phyloP scores from a whole-genome alignment of 2,329 filamentous ascomycete species.

The Penicillium crustosum region DNA sequence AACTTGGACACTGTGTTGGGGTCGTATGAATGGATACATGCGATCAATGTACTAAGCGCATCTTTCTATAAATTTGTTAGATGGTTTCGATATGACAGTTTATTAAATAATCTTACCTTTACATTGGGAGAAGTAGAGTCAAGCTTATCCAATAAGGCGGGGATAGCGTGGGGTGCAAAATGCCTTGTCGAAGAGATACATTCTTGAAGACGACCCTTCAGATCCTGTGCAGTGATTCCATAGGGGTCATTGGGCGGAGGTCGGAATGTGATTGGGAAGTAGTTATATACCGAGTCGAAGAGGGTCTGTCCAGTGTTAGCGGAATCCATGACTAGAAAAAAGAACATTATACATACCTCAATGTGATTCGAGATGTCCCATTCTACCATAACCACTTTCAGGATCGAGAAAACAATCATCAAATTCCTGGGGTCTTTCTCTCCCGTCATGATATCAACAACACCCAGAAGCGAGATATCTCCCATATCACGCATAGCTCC shows the following conservation, averaged over 20 bases:
- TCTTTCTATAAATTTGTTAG: constrained; percentile 52
- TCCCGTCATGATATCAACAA: constrained; percentile 65
- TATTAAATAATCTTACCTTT: constrained; percentile 49
- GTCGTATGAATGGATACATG: constrained; percentile 61
- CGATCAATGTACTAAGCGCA: constrained; percentile 61
- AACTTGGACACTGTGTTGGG: constrained; percentile 60
- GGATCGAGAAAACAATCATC: constrained; percentile 68
- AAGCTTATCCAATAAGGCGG: constrained; percentile 66
- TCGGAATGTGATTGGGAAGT: constrained; percentile 70
- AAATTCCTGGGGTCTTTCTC: constrained; percentile 69
- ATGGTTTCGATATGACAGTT: neutral
- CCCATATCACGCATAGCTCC: constrained; percentile 58
- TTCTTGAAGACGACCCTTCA: constrained; percentile 63
- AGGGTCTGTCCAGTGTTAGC: constrained; percentile 44
- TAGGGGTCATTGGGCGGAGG: constrained; percentile 69
- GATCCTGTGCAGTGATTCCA: constrained; percentile 66
- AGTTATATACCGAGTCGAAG: constrained; percentile 70
- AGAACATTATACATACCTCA: constrained; percentile 45
- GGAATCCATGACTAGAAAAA: neutral
- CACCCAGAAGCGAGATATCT: constrained; percentile 60
- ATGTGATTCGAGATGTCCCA: constrained; percentile 63
- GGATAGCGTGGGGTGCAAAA: constrained; percentile 67
- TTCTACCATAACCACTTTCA: constrained; percentile 66
- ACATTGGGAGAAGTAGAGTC: constrained; percentile 69
- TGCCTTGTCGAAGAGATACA: constrained; percentile 63